Conservation (phyloP, 1,284 basidiomycete genomes). For the Ustilago trichophora region DNA sequence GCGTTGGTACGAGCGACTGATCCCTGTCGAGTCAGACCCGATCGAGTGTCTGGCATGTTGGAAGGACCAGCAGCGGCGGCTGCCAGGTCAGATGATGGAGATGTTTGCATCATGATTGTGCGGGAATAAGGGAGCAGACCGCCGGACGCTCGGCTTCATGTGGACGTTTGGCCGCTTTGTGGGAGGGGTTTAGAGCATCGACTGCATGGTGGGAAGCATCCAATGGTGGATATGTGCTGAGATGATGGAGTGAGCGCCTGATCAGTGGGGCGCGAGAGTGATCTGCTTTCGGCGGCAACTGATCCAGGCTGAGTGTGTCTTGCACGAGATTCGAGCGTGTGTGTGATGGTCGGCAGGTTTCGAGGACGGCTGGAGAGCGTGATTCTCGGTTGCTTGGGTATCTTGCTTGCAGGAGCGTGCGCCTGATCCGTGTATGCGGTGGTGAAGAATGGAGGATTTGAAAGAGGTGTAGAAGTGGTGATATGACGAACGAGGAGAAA, state of each 20-base stretch:
- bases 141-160: neutral
- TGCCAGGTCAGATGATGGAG: neutral
- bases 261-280: too few relatives aligned
- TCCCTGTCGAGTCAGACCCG: conserved; percentile 27
- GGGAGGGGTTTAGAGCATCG: neutral
- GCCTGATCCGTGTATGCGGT: too few relatives aligned
- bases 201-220: neutral
- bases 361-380: too few relatives aligned
- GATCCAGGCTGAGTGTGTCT: too few relatives aligned
- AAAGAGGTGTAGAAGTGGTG: too few relatives aligned
- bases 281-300: too few relatives aligned
- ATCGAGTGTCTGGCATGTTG: conserved; percentile 5
- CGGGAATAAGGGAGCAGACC: neutral
- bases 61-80: conserved; percentile 9
- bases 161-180: neutral
- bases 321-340: too few relatives aligned
- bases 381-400: too few relatives aligned
- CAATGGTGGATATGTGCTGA: neutral
- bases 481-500: too few relatives aligned
- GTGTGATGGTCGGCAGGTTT: too few relatives aligned
- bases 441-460: too few relatives aligned
- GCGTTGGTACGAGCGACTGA: conserved; percentile 49
- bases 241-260: neutral
- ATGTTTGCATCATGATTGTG: conserved; percentile 12
- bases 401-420: neutral